phyloP scores from a whole-genome alignment of 2,329 filamentous ascomycete species.

The Paramyrothecium roridum region DNA sequence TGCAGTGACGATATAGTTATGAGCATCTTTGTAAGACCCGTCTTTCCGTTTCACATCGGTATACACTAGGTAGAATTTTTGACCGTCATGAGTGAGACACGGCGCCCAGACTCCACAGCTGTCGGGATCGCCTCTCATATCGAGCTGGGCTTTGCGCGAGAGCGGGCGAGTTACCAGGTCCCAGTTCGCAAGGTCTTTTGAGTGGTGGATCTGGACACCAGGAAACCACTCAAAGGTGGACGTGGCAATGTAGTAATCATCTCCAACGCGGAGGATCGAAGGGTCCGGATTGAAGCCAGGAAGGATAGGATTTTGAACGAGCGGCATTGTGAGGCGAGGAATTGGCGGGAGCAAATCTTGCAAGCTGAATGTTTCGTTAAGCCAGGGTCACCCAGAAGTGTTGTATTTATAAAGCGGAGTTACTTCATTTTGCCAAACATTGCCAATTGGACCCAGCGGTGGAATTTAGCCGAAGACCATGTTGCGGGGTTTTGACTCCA shows the following conservation, averaged over 20 bases:
- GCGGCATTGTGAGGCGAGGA: constrained; percentile 44
- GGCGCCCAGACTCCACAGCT: constrained; percentile 64
- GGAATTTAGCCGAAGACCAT: no score
- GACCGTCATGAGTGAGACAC: constrained; percentile 59
- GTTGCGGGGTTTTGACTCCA: no score
- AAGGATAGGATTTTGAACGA: constrained; percentile 50
- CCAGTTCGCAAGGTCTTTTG: constrained; percentile 52
- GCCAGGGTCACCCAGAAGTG: no score
- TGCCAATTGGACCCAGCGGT: no score
- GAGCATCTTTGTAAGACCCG: constrained; percentile 61
- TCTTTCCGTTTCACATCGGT: constrained; percentile 67
- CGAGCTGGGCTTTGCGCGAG: constrained; percentile 46
- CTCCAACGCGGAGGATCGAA: constrained; percentile 47
- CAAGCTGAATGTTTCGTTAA: no score
- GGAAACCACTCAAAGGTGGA: constrained; percentile 56
- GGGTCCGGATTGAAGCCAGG: constrained; percentile 56
- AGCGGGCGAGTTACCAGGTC: constrained; percentile 43
- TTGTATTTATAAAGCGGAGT: no score
- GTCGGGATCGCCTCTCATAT: constrained; percentile 58
- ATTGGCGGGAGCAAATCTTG: no score
- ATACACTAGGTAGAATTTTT: constrained; percentile 61
- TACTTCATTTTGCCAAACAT: no score
- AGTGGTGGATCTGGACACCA: constrained; percentile 53
- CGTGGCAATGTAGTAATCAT: constrained; percentile 54
- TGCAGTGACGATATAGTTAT: constrained; percentile 60